Evolutionary conservation across 805 yeast species (phyloP).

Genomic region (Blastobotrys parvus): DNA sequence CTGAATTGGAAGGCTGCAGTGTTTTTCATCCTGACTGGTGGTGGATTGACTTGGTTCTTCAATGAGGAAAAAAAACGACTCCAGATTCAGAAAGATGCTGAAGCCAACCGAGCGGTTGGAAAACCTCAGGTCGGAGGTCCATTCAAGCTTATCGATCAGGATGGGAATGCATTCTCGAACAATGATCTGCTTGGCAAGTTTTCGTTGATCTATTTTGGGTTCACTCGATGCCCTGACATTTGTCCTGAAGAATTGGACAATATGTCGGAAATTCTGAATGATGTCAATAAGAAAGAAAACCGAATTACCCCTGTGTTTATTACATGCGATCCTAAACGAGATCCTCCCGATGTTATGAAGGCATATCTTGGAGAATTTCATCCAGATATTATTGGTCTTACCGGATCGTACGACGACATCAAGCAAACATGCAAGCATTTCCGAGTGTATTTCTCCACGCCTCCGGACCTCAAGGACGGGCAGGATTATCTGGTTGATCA

Average conservation of each 20-base stretch:
- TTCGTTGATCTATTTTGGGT: conserved; percentile 87
- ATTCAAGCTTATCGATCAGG: conserved; percentile 60
- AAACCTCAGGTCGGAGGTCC: conserved; percentile 92
- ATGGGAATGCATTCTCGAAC: conserved; percentile 70
- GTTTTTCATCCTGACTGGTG: conserved; percentile 60
- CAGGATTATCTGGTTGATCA: conserved; percentile 96
- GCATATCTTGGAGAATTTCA: conserved; percentile 85
- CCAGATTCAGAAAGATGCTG: conserved; percentile 68
- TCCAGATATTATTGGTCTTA: conserved; percentile 78
- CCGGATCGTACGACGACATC: conserved; percentile 82
- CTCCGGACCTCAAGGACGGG: conserved; percentile 87
- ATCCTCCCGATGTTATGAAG: conserved; percentile 75
- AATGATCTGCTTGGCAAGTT: conserved; percentile 70
- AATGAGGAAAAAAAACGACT: conserved; percentile 67
- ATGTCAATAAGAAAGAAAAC: conserved; percentile 38
- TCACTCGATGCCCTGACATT: conserved; percentile 96
- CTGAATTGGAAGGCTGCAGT: conserved; percentile 80
- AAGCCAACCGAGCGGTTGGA: conserved; percentile 80
- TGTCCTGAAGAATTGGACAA: conserved; percentile 98
- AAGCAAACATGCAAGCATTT: conserved; percentile 80
- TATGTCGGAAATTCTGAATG: conserved; percentile 61
- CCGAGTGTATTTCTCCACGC: conserved; percentile 96
- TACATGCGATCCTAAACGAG: conserved; percentile 96
- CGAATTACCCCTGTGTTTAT: conserved; percentile 76
- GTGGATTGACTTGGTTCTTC: conserved; percentile 63